These are phyloP conservation scores for Mycena rebaudengoi DNA, from an alignment of 768 basidiomycete genomes.

Conservation along the genomic window DNA sequence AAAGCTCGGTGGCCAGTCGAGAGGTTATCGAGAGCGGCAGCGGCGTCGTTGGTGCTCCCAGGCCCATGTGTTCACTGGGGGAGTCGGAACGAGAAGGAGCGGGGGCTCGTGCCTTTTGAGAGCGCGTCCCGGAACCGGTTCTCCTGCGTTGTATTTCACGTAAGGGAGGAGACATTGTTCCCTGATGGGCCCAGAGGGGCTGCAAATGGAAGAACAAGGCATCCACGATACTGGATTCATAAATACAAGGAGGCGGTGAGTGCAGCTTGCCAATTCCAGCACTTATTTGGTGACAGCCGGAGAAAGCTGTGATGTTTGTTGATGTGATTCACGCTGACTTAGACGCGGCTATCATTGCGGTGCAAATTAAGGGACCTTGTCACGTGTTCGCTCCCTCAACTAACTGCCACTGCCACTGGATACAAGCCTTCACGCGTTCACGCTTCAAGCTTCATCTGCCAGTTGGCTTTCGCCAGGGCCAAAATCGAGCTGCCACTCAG, in stretches of 20 bases:
- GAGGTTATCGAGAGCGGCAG: constrained; percentile 32
- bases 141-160: constrained; percentile 18
- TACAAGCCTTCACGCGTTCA: too few relatives aligned
- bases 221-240: constrained; percentile 1
- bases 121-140: background rate
- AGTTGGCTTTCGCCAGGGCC: too few relatives aligned
- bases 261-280: background rate
- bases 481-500: too few relatives aligned
- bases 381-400: too few relatives aligned
- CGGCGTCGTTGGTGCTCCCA: constrained; percentile 13
- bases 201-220: constrained; percentile 17
- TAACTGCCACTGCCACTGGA: too few relatives aligned
- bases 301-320: constrained; percentile 1
- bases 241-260: constrained; percentile 28
- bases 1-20: constrained; percentile 42
- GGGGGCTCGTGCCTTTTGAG: constrained; percentile 19
- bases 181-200: constrained; percentile 4
- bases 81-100: constrained; percentile 25
- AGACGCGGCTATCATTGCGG: too few relatives aligned
- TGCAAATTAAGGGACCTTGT: too few relatives aligned
- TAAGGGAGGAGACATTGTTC: constrained; percentile 27
- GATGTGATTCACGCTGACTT: background rate
- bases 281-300: background rate
- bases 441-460: too few relatives aligned
- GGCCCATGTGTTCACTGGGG: constrained; percentile 28